Base-by-base conservation (phyloP, 192 early-diverging fungal species). In the Gamsiella multidivaricata region DNA sequence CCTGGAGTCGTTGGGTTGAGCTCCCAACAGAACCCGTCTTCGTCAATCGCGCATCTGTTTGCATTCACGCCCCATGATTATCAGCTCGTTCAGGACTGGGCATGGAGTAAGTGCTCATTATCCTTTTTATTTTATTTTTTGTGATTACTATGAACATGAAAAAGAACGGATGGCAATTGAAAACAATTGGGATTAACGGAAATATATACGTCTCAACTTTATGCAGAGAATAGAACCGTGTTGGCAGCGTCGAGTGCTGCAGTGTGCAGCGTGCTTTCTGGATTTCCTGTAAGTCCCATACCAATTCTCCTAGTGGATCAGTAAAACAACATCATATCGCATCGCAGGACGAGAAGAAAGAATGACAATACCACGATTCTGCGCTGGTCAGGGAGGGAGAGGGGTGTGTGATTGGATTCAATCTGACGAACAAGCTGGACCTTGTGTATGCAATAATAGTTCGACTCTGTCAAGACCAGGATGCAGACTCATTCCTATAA, bases 381-480 rank as follows among this genome's bases (percentile, higher is more conserved):
- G n/a, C n/a, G n/a, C n/a, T n/a, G n/a, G n/a, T 42, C 43, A 39
- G 5, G 37, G 37, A 12, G 37, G 37, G 37, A 39, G 37, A 42
- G 54, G 20, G 23, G 5, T n/a, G n/a, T n/a, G n/a, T n/a, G n/a
- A n/a, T n/a, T n/a, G n/a, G n/a, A n/a, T 23, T 22, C n/a, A 11
- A 31, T 1, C 34, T 54, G 5, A 23, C 56, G 14, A 22, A 52
- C 11, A 28, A n/a, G 18, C 37, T 64, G 23, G 25, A 7, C 47
- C 15, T 34, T 31, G 52, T 51, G 54, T 34, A 17, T 34, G 23
- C 37, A 34, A 28, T 69, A 18, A 14, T 69, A 88, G 80, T 97
- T 97, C 82, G 97, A 98, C 81, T 94, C 94, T 23, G 83, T 98
- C 42, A 98, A 98, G 83, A 98, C 97, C 18, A 84, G 96, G 53